These are phyloP conservation scores for Albugo laibachii DNA, from an alignment of 352 stramenopile genomes.

Conservation along the genomic window DNA sequence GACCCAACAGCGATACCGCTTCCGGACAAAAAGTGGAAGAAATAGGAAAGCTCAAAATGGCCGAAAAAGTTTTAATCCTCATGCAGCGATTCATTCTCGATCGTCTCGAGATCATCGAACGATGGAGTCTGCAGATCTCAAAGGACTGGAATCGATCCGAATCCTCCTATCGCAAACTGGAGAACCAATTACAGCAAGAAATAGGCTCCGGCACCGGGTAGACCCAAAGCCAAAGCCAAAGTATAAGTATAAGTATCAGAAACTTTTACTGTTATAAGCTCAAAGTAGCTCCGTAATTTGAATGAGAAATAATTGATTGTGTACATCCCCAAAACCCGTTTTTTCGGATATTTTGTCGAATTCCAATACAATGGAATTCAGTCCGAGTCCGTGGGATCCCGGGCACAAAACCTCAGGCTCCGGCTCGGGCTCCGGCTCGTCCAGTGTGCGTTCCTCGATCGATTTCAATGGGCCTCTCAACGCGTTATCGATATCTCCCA, in stretches of 20 bases:
- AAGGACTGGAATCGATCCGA: constrained; percentile 35
- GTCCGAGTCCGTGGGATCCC: neutral
- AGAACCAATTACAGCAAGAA: constrained; percentile 35
- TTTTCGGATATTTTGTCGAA: neutral
- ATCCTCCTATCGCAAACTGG: constrained; percentile 28
- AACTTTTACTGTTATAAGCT: too few species aligned
- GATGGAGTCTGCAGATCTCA: constrained; percentile 17
- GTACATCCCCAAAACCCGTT: neutral
- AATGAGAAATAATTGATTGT: constrained; percentile 1
- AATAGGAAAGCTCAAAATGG: constrained; percentile 28
- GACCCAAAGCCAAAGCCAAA: too few species aligned
- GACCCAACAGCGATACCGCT: constrained; percentile 23
- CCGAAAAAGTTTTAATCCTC: constrained; percentile 51
- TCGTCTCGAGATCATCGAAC: constrained; percentile 45
- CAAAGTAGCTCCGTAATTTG: constrained; percentile 8
- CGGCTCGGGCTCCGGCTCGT: too few species aligned
- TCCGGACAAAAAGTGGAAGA: constrained; percentile 13
- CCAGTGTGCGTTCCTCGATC: constrained; percentile 60
- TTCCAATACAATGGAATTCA: neutral
- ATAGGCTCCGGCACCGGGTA: too few species aligned
- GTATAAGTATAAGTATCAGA: too few species aligned
- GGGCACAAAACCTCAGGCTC: too few species aligned
- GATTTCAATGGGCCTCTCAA: constrained; percentile 76
- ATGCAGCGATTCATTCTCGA: constrained; percentile 57
- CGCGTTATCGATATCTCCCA: constrained; percentile 62